Evolutionary conservation across 2,329 filamentous ascomycete species (phyloP).

Genomic region (Laburnicola sp.): DNA sequence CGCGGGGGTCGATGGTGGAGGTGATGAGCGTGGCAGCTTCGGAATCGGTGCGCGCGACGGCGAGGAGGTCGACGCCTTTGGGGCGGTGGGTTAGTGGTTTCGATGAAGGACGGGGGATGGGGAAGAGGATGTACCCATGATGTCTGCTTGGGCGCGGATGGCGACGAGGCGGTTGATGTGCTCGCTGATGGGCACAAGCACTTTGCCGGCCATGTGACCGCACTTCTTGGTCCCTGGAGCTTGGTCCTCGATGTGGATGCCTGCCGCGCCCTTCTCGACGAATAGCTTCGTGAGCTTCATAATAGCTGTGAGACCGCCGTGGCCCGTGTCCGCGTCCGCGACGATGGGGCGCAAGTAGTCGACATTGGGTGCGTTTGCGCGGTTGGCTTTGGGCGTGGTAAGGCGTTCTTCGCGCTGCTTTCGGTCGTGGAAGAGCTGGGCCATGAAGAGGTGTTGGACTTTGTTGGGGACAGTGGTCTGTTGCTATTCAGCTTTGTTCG

Average conservation of each 20-base stretch:
- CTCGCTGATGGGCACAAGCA: conserved; percentile 93
- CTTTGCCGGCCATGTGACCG: conserved; percentile 98
- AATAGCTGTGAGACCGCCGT: conserved; percentile 94
- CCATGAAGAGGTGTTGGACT: conserved; percentile 95
- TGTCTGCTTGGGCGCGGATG: conserved; percentile 95
- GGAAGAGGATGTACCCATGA: conserved; percentile 70
- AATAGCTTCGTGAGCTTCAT: conserved; percentile 99
- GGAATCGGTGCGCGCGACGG: conserved; percentile 92
- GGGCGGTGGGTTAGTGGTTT: neutral
- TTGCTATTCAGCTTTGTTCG: conserved; percentile 17
- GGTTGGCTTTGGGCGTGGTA: conserved; percentile 71
- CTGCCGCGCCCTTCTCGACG: conserved; percentile 91
- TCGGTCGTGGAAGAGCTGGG: conserved; percentile 98
- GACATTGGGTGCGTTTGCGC: conserved; percentile 73
- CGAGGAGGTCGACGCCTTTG: conserved; percentile 77
- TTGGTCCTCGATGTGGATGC: conserved; percentile 98
- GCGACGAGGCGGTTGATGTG: conserved; percentile 98
- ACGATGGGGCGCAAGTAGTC: conserved; percentile 97
- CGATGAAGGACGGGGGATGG: neutral
- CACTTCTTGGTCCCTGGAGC: conserved; percentile 99
- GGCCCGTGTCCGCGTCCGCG: conserved; percentile 95
- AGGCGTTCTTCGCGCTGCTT: conserved; percentile 97
- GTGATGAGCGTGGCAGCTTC: conserved; percentile 97
- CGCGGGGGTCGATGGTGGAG: conserved; percentile 91
- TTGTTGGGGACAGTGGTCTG: conserved; percentile 98